Conservation (phyloP, 2,329 filamentous ascomycete genomes). For the Aspergillus ochraceus region DNA sequence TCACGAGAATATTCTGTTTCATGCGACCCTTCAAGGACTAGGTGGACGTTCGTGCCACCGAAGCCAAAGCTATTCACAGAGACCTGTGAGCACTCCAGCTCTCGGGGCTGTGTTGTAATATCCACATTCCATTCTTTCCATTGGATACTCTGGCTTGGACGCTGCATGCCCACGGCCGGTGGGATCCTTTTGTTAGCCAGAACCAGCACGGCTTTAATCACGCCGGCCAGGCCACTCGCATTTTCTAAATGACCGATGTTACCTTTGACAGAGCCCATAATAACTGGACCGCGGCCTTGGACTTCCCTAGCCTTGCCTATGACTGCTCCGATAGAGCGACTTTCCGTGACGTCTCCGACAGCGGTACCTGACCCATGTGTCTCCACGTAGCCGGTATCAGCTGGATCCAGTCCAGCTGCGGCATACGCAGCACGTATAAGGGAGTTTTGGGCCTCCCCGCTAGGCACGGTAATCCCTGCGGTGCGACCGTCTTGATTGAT, state of each 20-base stretch:
- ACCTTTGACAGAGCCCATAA: slow-evolving; percentile 8
- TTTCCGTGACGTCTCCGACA: slow-evolving; percentile 23
- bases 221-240: slow-evolving; percentile 38
- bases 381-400: slow-evolving; percentile 34
- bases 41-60: slow-evolving; percentile 15
- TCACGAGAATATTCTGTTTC: background rate
- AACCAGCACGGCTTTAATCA: slow-evolving; percentile 46
- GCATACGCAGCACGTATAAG: slow-evolving; percentile 40
- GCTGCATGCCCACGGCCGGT: slow-evolving; percentile 36
- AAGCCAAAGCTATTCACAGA: slow-evolving; percentile 11
- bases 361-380: slow-evolving; percentile 44
- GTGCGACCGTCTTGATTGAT: slow-evolving; percentile 28
- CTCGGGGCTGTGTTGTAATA: background rate
- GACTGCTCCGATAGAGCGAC: slow-evolving; percentile 9
- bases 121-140: background rate
- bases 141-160: background rate
- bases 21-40: background rate
- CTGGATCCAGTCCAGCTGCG: slow-evolving; percentile 17
- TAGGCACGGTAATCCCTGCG: background rate
- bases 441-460: slow-evolving; percentile 2
- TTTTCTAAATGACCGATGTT: slow-evolving; percentile 27
- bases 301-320: slow-evolving; percentile 6
- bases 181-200: slow-evolving; percentile 46
- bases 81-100: background rate
- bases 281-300: background rate